Evolutionary conservation across 78 protist species (phyloP).

Genomic region (Polysphondylium violaceum): DNA sequence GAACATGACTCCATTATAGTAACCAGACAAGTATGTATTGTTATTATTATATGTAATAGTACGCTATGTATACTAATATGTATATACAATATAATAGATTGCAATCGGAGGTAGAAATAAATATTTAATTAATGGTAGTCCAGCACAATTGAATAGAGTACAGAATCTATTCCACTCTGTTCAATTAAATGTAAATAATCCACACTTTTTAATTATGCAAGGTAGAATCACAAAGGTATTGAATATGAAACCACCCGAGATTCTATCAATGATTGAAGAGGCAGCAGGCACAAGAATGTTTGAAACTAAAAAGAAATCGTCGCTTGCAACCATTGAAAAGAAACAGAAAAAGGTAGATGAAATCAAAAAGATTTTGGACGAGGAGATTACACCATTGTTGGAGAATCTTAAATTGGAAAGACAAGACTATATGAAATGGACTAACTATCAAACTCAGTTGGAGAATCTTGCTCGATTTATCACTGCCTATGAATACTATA

Average conservation of each 20-base stretch:
- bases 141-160: slow-evolving; percentile 86
- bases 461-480: slow-evolving; percentile 85
- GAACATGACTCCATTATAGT: slow-evolving; percentile 91
- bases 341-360: slow-evolving; percentile 96
- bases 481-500: slow-evolving; percentile 86
- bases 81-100: slow-evolving; percentile 75
- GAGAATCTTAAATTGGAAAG: slow-evolving; percentile 92
- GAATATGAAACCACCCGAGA: slow-evolving; percentile 99
- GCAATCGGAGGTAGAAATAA: slow-evolving; percentile 96
- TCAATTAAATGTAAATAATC: slow-evolving; percentile 99
- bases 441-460: slow-evolving; percentile 46
- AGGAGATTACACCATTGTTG: slow-evolving; percentile 97
- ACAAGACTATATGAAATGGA: slow-evolving; percentile 84
- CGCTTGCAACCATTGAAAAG: slow-evolving; percentile 92
- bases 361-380: slow-evolving; percentile 86
- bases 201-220: slow-evolving; percentile 99
- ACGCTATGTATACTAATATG: background rate
- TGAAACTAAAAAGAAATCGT: slow-evolving; percentile 92
- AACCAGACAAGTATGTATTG: slow-evolving; percentile 91
- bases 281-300: slow-evolving; percentile 99
- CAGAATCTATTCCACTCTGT: slow-evolving; percentile 98
- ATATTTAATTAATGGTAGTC: slow-evolving; percentile 95
- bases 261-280: slow-evolving; percentile 98
- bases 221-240: slow-evolving; percentile 99
- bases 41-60: slow-evolving; percentile 7